Evolutionary conservation across 768 basidiomycete species (phyloP).

Genomic region (Mycena kentingensis): DNA sequence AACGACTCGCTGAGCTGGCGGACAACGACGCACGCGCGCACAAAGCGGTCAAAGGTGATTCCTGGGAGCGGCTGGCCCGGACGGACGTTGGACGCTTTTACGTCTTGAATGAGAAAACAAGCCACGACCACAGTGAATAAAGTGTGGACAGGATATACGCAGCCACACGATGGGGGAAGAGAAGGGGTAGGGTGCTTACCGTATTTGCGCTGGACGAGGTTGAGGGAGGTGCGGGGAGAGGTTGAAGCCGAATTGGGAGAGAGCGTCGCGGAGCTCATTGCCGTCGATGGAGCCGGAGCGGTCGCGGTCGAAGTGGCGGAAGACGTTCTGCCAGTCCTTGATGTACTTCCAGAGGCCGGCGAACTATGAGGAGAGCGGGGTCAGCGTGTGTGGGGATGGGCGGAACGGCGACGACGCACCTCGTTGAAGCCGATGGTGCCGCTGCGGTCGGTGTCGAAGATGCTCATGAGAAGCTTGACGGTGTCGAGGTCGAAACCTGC

Average conservation of each 20-base stretch:
- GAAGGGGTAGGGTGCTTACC: conserved; percentile 43
- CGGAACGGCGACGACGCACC: conserved; percentile 36
- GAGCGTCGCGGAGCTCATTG: conserved; percentile 65
- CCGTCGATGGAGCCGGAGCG: conserved; percentile 78
- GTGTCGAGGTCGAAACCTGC: conserved; percentile 84
- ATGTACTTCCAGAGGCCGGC: conserved; percentile 81
- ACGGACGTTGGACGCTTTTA: conserved; percentile 51
- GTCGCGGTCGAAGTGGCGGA: conserved; percentile 83
- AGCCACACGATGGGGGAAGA: conserved; percentile 20
- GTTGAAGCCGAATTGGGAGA: conserved; percentile 77
- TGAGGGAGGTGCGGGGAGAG: conserved; percentile 64
- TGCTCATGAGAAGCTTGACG: conserved; percentile 79
- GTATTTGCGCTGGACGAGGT: conserved; percentile 77
- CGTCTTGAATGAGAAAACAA: conserved; percentile 46
- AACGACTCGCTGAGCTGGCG: conserved; percentile 79
- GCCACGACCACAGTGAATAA: no score
- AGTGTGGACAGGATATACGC: conserved; percentile 36
- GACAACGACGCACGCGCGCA: conserved; percentile 80
- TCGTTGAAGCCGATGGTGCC: conserved; percentile 83
- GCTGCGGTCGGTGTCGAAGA: conserved; percentile 78
- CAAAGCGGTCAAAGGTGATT: conserved; percentile 85
- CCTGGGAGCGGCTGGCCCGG: conserved; percentile 42
- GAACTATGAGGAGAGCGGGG: conserved; percentile 45
- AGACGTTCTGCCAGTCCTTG: conserved; percentile 87
- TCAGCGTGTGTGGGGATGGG: not conserved